Conservation (phyloP, 139 green algal species). For the Dunaliella primolecta region DNA sequence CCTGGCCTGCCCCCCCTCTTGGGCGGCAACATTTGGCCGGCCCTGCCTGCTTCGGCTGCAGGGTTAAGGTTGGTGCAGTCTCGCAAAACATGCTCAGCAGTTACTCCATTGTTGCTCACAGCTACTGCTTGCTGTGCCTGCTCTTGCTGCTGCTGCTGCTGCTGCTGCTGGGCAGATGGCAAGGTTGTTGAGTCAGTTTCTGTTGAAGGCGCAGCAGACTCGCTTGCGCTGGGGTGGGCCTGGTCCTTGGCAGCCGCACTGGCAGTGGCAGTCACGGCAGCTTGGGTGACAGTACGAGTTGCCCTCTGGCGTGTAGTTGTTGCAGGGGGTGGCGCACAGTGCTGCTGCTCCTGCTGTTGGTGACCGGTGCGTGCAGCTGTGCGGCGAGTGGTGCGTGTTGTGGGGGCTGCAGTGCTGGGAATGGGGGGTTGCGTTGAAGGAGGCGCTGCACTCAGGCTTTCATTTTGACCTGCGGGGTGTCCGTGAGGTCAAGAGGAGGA, state of each 20-base stretch:
- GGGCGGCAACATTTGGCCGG: not conserved
- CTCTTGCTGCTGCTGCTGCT: not conserved
- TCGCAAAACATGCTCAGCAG: not conserved
- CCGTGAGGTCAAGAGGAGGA: no score
- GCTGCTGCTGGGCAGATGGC: not conserved
- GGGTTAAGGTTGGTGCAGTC: not conserved
- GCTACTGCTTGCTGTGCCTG: not conserved
- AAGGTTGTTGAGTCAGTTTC: no score
- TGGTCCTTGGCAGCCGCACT: no score
- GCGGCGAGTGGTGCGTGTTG: not conserved
- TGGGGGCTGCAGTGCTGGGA: not conserved
- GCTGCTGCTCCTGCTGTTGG: no score
- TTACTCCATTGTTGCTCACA: not conserved
- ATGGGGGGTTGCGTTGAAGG: not conserved
- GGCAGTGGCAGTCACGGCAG: no score
- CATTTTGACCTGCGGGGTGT: no score
- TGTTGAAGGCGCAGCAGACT: no score
- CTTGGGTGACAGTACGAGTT: not conserved
- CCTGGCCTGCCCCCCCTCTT: not conserved
- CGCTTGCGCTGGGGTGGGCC: not conserved
- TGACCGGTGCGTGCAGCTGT: conserved; percentile 7
- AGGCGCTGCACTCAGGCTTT: not conserved
- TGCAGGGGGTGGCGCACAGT: no score
- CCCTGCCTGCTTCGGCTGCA: not conserved
- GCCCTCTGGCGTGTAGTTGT: not conserved